Evolutionary conservation across 2,329 filamentous ascomycete genomes (phyloP), one percentile per base, ranked within the genome.

Genomic region (Cladosporium cucumerinum): DNA sequence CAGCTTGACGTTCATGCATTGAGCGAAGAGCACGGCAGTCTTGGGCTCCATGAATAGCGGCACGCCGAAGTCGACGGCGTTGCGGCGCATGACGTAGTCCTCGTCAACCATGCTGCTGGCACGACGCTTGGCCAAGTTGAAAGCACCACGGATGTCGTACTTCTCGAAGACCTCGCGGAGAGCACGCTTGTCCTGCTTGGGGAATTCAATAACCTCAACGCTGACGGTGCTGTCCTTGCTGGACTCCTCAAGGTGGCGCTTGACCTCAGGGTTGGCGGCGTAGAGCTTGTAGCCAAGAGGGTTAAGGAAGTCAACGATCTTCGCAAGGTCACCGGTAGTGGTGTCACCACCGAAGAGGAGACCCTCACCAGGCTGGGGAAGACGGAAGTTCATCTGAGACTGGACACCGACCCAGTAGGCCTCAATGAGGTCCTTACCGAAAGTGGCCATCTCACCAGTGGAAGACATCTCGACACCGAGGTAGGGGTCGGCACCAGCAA

Each of bases 1-100:
- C 58, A 99, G 85, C 84, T 98, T 99, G 85, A 93, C 91, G 80
- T 85, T 95, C 92, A 99, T 96, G 81, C 95, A 98, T 79, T 92
- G 91, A 67, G 95, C 93, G 75, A 98, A 98, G 72, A 98, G 90
- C 69, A 95, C 89, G 66, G 95, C 94, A 72, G 95, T 99, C 93
- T 97, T 94, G 63, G 93, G 92, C 83, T 98, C 94, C 93, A 97
- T 97, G 80, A 99, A 98, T 64, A 99, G 84, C 57, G 95, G 95
- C 34, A 98, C 93, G 72, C 94, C 94, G 78, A 99, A 99, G 81
- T 99, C 95, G 64, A 99, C 95, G 30, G 95, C 95, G 76, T 99
- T 99, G 77, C 95, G 88, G 74, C 95, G 88, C 94, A 98, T 98
- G 65, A 99, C 93, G 74, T 99, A 99, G 82, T 99, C 93, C 75